Evolutionary conservation across 1,284 basidiomycete genomes (phyloP).

Genomic region (Stygiomarasmius scandens): DNA sequence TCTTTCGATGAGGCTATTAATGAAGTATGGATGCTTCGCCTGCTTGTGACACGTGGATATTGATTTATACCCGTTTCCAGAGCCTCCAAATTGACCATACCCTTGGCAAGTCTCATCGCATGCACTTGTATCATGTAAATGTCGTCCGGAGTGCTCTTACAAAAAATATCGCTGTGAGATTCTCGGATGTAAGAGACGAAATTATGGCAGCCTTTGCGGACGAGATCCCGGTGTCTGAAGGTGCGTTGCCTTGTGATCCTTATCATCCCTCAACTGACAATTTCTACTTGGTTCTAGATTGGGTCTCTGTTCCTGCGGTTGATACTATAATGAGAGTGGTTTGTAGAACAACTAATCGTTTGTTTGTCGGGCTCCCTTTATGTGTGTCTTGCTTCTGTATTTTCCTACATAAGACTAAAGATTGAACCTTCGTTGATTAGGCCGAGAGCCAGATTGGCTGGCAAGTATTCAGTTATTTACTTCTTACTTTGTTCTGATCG

Average conservation of each 20-base stretch:
- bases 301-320: slow-evolving; percentile 23
- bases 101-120: slow-evolving; percentile 24
- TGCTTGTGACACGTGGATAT: not conserved
- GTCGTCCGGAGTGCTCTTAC: slow-evolving; percentile 40
- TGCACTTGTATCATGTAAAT: slow-evolving; percentile 26
- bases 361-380: slow-evolving; percentile 33
- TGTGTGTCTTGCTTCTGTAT: slow-evolving; percentile 19
- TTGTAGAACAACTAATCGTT: slow-evolving; percentile 29
- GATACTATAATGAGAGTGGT: slow-evolving; percentile 24
- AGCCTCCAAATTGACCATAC: slow-evolving; percentile 26
- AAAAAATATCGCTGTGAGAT: slow-evolving; percentile 36
- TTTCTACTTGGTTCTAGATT: slow-evolving; percentile 14
- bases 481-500: not conserved
- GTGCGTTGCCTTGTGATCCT: too few relatives aligned
- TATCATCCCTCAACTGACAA: too few relatives aligned
- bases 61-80: slow-evolving; percentile 14
- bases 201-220: slow-evolving; percentile 35
- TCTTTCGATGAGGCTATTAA: slow-evolving; percentile 35
- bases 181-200: slow-evolving; percentile 41
- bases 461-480: not conserved
- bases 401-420: not conserved
- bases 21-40: slow-evolving; percentile 29
- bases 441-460: slow-evolving; percentile 8
- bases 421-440: slow-evolving; percentile 1
- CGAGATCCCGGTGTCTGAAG: slow-evolving; percentile 28